Evolutionary conservation across 75 land plant genomes (phyloP).

Genomic region (Picea glauca): DNA sequence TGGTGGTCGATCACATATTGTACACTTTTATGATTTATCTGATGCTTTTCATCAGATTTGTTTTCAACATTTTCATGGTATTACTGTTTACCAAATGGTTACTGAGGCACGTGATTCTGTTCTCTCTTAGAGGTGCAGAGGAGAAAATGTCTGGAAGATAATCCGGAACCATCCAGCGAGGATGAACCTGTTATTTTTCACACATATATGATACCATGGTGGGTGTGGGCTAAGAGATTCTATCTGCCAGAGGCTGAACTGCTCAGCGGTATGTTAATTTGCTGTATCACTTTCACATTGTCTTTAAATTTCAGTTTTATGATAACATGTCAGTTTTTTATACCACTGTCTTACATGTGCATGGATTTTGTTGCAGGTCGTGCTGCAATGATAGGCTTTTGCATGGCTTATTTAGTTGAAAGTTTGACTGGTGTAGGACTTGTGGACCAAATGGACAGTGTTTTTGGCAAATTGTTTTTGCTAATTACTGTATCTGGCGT

Average conservation of each 20-base stretch:
- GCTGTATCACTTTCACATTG: neutral
- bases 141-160: conserved; percentile 88
- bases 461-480: conserved; percentile 82
- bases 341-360: neutral
- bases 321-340: too few species aligned
- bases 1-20: too few species aligned
- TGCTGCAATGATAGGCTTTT: conserved; percentile 96
- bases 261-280: conserved; percentile 61
- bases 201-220: conserved; percentile 92
- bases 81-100: too few species aligned
- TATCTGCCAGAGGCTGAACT: conserved; percentile 96
- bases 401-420: conserved; percentile 88
- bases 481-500: conserved; percentile 79
- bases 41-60: too few species aligned
- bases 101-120: too few species aligned
- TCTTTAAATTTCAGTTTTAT: too few species aligned
- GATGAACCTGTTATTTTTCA: conserved; percentile 78
- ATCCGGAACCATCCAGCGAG: conserved; percentile 85
- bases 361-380: conserved; percentile 59
- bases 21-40: too few species aligned
- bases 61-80: too few species aligned
- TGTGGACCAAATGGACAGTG: conserved; percentile 89
- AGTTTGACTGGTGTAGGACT: conserved; percentile 88
- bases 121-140: conserved; percentile 71
- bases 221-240: conserved; percentile 95